phyloP scores from a whole-genome alignment of 2,329 filamentous ascomycete genomes.

The Xylaria multiplex region DNA sequence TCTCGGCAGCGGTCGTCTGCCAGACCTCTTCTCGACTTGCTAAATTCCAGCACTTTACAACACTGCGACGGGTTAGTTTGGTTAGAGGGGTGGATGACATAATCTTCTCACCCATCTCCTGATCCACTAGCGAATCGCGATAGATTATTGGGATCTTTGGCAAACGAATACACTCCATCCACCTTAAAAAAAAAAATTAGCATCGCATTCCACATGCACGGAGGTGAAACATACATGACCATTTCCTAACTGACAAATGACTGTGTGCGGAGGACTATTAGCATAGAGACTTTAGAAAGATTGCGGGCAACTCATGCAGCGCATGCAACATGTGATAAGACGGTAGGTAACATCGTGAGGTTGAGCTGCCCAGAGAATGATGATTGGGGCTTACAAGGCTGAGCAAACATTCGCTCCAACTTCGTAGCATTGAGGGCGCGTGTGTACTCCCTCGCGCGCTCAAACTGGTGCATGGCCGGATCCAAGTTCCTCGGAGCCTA shows the following conservation, averaged over 20 bases:
- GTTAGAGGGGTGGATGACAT: background rate
- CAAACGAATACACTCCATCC: conserved; percentile 85
- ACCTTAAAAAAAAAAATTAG: conserved; percentile 52
- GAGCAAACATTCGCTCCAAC: conserved; percentile 89
- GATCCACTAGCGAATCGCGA: conserved; percentile 83
- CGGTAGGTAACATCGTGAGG: background rate
- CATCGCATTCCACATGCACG: background rate
- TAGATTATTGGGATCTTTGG: conserved; percentile 80
- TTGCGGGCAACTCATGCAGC: background rate
- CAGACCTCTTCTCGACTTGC: conserved; percentile 65
- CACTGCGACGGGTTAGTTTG: conserved; percentile 46
- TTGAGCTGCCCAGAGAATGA: conserved; percentile 59
- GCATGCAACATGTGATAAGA: background rate
- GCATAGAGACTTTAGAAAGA: background rate
- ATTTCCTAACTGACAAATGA: conserved; percentile 81
- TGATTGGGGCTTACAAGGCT: conserved; percentile 60
- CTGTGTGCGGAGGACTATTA: conserved; percentile 21
- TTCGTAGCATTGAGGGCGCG: conserved; percentile 71
- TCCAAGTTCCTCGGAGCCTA: conserved; percentile 41
- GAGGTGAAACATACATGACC: conserved; percentile 69
- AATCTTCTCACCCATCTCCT: conserved; percentile 72
- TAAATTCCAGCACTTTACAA: conserved; percentile 71
- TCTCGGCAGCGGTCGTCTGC: conserved; percentile 90
- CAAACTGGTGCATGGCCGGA: conserved; percentile 60
- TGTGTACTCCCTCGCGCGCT: conserved; percentile 67